Conservation (phyloP, 2,329 filamentous ascomycete species). For the Calonectria leucothoes region DNA sequence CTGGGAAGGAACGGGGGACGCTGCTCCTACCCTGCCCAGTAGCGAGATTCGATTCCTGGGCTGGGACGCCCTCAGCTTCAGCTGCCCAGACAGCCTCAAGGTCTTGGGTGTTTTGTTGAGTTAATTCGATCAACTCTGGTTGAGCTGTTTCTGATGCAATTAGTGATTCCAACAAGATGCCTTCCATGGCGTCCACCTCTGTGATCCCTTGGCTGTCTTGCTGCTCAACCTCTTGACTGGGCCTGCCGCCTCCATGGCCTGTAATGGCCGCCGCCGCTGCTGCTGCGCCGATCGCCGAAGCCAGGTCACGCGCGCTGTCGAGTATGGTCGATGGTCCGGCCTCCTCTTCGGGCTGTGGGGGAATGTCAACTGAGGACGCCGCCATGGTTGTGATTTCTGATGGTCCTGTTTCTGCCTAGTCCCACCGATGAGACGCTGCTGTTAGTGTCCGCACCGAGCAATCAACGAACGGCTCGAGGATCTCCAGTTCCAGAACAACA, state of each 20-base stretch:
- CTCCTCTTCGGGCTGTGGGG: constrained; percentile 40
- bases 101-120: neutral
- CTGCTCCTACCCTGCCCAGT: constrained; percentile 34
- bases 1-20: constrained; percentile 32
- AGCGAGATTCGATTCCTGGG: constrained; percentile 35
- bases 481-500: neutral
- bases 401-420: neutral
- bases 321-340: constrained; percentile 34
- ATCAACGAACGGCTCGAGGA: neutral
- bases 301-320: constrained; percentile 39
- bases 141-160: constrained; percentile 18
- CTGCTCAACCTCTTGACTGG: neutral
- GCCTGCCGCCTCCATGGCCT: constrained; percentile 14
- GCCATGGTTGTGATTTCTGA: constrained; percentile 32
- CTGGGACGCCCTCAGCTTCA: constrained; percentile 27
- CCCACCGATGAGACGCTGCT: neutral
- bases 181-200: constrained; percentile 17
- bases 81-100: neutral
- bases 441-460: neutral
- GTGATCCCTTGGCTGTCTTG: neutral
- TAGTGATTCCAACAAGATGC: constrained; percentile 16
- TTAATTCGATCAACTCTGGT: neutral
- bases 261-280: constrained; percentile 37
- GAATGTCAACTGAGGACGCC: constrained; percentile 40
- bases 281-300: constrained; percentile 40